Conservation (phyloP, 169 alveolate genomes). For the Ichthyophthirius multifiliis region DNA sequence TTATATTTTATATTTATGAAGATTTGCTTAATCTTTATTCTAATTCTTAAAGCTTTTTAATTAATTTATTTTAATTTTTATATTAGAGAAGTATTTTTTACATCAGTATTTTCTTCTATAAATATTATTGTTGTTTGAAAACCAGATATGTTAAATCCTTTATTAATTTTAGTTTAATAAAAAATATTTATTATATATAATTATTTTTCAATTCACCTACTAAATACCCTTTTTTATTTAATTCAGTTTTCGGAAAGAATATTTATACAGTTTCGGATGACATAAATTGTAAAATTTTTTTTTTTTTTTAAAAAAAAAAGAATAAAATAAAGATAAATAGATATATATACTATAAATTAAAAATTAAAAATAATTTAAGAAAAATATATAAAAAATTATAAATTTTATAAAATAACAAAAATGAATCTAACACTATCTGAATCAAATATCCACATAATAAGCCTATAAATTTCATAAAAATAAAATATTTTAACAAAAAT, state of each 20-base stretch:
- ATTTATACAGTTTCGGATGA: constrained; percentile 1
- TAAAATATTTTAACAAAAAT: too few relatives aligned
- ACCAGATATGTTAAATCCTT: not conserved
- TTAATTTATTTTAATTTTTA: not conserved
- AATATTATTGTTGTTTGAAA: not conserved
- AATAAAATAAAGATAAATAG: too few relatives aligned
- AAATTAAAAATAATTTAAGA: too few relatives aligned
- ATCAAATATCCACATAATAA: too few relatives aligned
- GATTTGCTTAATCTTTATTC: not conserved
- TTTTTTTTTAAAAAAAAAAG: too few relatives aligned
- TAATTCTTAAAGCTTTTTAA: not conserved
- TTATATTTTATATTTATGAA: not conserved
- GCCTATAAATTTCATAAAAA: too few relatives aligned
- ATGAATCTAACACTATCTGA: too few relatives aligned
- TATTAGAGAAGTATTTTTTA: not conserved
- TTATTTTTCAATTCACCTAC: not conserved
- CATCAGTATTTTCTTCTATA: not conserved
- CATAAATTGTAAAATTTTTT: too few relatives aligned
- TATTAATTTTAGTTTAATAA: not conserved
- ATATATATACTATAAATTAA: too few relatives aligned
- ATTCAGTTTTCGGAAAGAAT: not conserved
- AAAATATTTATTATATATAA: not conserved
- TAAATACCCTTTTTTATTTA: not conserved
- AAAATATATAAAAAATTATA: too few relatives aligned
- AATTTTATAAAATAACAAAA: too few relatives aligned